Evolutionary conservation across 352 stramenopile genomes (phyloP), one percentile per base, ranked within the genome.

Genomic region (Phytophthora colocasiae): DNA sequence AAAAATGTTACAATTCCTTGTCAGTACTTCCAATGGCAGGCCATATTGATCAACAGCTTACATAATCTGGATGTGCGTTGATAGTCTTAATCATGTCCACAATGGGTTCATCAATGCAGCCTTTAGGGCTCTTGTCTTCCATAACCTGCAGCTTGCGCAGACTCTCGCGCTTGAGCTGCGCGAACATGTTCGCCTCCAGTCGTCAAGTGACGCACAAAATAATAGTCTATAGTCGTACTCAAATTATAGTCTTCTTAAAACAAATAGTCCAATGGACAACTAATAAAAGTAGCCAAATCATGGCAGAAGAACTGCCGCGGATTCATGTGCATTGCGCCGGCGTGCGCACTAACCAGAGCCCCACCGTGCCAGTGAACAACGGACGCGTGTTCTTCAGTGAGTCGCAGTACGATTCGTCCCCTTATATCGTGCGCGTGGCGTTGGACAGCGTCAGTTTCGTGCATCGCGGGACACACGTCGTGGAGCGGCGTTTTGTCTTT

Each of bases 41-140:
- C n/a, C 49, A 60, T 10, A 51, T 3, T 8, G 12, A 12, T 26
- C 12, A 43, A 1, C 10, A 60, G 60, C 84, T 60, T 60, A 95
- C 87, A 54, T 95, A 97, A 69, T 97, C 81, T 4, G 77, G 69
- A 48, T 96, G 81, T 17, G 76, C 69, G 68, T 98, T 98, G 56
- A 98, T 92, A 6, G 81, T 73, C 12, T 74, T 66, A 58, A 98
- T 95, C 71, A 97, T 81, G 36, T 96, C 89, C 17, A 93, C 81
- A 50, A 98, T 96, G 4, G 88, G 86, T 34, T 80, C 86, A 64
- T 98, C 93, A 53, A 98, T 87, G 60, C 79, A 95, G 5, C 91
- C 93, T 59, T 98, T 98, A 6, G 91, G 91, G 40, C 88, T 97
- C 73, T 97, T 97, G 71, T 97, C 89, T 59, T 93, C 85, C 60